Evolutionary conservation across 768 basidiomycete genomes (phyloP).

Genomic region (Hygrocybe punicea): DNA sequence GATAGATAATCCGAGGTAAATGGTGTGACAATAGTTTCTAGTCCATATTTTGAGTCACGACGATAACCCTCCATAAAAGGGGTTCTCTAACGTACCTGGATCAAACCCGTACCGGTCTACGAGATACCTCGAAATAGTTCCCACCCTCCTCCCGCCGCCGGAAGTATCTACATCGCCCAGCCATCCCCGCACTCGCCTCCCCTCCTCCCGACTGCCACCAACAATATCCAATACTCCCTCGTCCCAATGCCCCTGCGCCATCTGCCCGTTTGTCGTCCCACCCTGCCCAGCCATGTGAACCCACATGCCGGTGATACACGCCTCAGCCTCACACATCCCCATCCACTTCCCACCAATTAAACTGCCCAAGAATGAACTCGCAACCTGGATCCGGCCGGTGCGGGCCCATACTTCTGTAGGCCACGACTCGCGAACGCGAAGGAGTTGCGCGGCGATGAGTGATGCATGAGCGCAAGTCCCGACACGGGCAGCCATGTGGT

Average conservation of each 20-base stretch:
- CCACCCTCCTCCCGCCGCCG: slow-evolving; percentile 60
- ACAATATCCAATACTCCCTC: slow-evolving; percentile 74
- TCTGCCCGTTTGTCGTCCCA: slow-evolving; percentile 10
- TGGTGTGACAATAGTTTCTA: slow-evolving; percentile 68
- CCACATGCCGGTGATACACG: slow-evolving; percentile 78
- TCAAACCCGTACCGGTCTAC: slow-evolving; percentile 82
- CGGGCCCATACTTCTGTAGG: slow-evolving; percentile 73
- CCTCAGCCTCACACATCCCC: slow-evolving; percentile 70
- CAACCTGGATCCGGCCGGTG: slow-evolving; percentile 75
- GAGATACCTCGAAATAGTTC: slow-evolving; percentile 69
- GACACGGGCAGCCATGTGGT: slow-evolving; percentile 71
- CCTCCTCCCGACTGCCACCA: slow-evolving; percentile 72
- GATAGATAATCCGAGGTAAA: slow-evolving; percentile 79
- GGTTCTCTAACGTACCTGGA: slow-evolving; percentile 44
- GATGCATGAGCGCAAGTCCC: slow-evolving; percentile 71
- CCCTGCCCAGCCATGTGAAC: slow-evolving; percentile 46
- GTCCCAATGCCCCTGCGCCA: slow-evolving; percentile 65
- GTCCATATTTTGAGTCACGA: not conserved
- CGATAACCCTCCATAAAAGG: not conserved
- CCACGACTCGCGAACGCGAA: slow-evolving; percentile 76
- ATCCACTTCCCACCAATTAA: slow-evolving; percentile 70
- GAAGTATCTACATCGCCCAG: slow-evolving; percentile 77
- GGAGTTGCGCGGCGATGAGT: slow-evolving; percentile 68
- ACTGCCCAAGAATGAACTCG: slow-evolving; percentile 69
- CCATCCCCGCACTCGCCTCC: slow-evolving; percentile 68